A percentile compares a stretch with the other conserved stretches of the same genome.
These are phyloP conservation scores for Dunaliella sp. DNA, from an alignment of 139 green algal species.

Conservation along the genomic window DNA sequence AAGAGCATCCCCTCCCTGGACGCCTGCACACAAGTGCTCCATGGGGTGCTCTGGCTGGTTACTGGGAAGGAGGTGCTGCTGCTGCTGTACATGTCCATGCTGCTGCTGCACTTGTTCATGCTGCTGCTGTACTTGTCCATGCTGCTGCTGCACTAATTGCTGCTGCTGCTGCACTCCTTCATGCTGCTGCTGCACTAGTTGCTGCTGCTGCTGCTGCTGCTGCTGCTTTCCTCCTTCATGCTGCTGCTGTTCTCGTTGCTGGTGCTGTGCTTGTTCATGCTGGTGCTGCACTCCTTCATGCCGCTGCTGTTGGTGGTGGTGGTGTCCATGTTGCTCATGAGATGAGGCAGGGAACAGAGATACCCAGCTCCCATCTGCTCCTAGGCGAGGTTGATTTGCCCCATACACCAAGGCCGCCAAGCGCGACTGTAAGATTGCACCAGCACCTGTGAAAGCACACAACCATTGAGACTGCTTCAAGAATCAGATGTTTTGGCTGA, in stretches of 20 bases:
- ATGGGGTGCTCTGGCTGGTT: no score
- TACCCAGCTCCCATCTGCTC: constrained; percentile 89
- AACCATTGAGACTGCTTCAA: no score
- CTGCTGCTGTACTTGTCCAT: no score
- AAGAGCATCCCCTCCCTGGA: no score
- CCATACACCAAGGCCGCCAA: constrained; percentile 85
- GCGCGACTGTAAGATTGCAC: constrained; percentile 79
- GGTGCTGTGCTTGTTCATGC: background rate
- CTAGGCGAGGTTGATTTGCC: constrained; percentile 72
- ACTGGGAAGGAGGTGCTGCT: background rate
- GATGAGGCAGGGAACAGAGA: constrained; percentile 52
- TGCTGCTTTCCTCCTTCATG: background rate
- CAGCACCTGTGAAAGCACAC: constrained; percentile 44
- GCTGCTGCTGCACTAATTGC: background rate
- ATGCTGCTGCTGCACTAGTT: background rate
- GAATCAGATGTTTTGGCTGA: no score
- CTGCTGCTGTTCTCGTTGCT: background rate
- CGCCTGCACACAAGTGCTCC: no score
- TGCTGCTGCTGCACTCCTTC: background rate
- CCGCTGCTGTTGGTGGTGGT: background rate
- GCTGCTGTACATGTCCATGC: background rate
- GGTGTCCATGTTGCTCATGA: background rate
- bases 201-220: constrained; percentile 16
- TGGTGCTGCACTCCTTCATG: background rate
- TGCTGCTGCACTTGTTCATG: no score